Evolutionary conservation across 345 rosid genomes (phyloP).

Genomic region (Theobroma cacao): DNA sequence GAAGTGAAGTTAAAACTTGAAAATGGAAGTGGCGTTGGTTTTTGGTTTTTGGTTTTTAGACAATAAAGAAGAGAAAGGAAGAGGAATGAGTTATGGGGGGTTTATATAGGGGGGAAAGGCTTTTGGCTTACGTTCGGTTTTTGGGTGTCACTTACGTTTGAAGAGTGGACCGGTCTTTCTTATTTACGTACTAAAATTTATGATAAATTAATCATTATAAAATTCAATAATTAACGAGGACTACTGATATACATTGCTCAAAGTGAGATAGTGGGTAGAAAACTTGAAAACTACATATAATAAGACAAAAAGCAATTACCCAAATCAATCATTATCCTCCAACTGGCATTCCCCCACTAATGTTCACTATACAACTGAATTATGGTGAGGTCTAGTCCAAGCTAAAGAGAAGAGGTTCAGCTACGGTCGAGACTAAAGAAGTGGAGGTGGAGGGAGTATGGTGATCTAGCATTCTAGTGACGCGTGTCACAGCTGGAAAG

Average conservation of each 20-base stretch:
- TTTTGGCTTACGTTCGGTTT: neutral
- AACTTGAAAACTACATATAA: neutral
- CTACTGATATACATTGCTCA: neutral
- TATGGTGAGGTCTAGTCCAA: neutral
- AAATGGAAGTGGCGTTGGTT: neutral
- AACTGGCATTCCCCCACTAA: neutral
- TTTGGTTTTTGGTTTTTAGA: neutral
- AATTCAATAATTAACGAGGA: neutral
- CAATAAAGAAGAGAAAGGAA: neutral
- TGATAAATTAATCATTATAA: neutral
- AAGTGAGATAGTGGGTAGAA: neutral
- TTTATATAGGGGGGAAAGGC: neutral
- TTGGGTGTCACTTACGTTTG: neutral
- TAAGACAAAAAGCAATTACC: neutral
- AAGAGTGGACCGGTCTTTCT: neutral
- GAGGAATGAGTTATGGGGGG: neutral
- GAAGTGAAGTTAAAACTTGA: neutral
- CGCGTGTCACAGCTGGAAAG: slow-evolving; percentile 10
- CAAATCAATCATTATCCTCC: slow-evolving; percentile 4
- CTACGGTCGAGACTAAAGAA: neutral
- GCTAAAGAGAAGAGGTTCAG: neutral
- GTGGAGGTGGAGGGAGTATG: neutral
- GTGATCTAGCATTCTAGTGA: neutral
- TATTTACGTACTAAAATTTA: neutral
- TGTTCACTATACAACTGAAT: neutral